These are phyloP conservation scores for Colletotrichum plurivorum DNA, from an alignment of 2,329 filamentous ascomycete genomes.

Conservation along the genomic window DNA sequence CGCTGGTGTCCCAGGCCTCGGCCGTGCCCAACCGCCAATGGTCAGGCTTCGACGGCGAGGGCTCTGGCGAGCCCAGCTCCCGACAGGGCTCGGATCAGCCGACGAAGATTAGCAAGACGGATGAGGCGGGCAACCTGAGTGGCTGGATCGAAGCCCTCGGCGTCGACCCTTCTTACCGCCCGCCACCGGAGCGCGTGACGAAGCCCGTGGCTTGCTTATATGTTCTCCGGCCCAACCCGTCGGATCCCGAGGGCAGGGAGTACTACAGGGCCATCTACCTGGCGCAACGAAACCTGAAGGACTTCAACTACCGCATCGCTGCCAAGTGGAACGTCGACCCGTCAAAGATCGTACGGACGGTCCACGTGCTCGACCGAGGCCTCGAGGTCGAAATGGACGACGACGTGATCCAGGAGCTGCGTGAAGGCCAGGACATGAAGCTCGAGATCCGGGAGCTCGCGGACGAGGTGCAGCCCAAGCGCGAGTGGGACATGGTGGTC, in stretches of 20 bases:
- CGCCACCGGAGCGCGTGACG: slow-evolving; percentile 78
- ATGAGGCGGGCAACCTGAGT: slow-evolving; percentile 75
- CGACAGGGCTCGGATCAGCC: slow-evolving; percentile 67
- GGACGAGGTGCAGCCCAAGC: slow-evolving; percentile 58
- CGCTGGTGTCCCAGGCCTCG: slow-evolving; percentile 70
- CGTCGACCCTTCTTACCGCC: slow-evolving; percentile 87
- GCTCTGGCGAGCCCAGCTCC: slow-evolving; percentile 61
- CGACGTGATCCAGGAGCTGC: slow-evolving; percentile 85
- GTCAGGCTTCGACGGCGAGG: slow-evolving; percentile 70
- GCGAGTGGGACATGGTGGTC: slow-evolving; percentile 74
- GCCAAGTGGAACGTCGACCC: slow-evolving; percentile 86
- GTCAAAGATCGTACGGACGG: slow-evolving; percentile 76
- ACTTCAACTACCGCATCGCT: slow-evolving; percentile 81
- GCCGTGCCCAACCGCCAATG: slow-evolving; percentile 59
- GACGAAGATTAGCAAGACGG: slow-evolving; percentile 66
- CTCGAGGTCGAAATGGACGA: slow-evolving; percentile 91
- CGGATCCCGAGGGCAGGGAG: slow-evolving; percentile 66
- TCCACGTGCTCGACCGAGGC: slow-evolving; percentile 81
- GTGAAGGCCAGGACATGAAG: slow-evolving; percentile 93
- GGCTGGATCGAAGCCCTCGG: slow-evolving; percentile 93
- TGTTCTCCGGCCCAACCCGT: slow-evolving; percentile 70
- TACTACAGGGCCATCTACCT: slow-evolving; percentile 91
- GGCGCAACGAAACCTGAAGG: slow-evolving; percentile 79
- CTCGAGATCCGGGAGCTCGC: slow-evolving; percentile 72
- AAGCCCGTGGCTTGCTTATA: slow-evolving; percentile 93